A percentile compares a stretch with the other conserved stretches of the same genome.
Evolutionary conservation across 1,284 basidiomycete species (phyloP).

Genomic region (Anthracocystis panici-leucophaei): DNA sequence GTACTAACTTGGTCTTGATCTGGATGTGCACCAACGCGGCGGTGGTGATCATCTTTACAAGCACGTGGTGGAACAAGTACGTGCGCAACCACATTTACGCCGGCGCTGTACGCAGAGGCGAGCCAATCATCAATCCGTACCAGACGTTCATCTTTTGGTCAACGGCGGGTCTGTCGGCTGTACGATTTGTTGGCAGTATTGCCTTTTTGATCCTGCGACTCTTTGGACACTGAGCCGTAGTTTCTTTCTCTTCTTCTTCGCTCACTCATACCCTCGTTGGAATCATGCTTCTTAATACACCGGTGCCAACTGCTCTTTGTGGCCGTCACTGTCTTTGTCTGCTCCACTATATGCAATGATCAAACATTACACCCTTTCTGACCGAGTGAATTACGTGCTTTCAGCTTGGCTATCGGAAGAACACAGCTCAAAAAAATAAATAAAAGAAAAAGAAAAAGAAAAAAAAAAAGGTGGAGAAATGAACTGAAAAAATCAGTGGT

Average conservation of each 20-base stretch:
- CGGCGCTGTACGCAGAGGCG: slow-evolving; percentile 21
- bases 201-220: slow-evolving; percentile 48
- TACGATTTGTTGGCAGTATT: slow-evolving; percentile 50
- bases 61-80: slow-evolving; percentile 48
- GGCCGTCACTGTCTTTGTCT: neutral
- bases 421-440: too few relatives aligned
- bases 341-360: neutral
- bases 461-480: slow-evolving; percentile 9
- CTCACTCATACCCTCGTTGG: neutral
- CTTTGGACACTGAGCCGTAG: slow-evolving; percentile 41
- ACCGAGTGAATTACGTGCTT: too few relatives aligned
- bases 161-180: slow-evolving; percentile 51
- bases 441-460: neutral
- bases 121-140: slow-evolving; percentile 49
- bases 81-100: slow-evolving; percentile 41
- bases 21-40: slow-evolving; percentile 74
- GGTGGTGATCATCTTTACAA: slow-evolving; percentile 59
- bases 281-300: neutral
- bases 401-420: too few relatives aligned
- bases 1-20: slow-evolving; percentile 89
- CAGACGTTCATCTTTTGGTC: slow-evolving; percentile 50
- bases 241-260: neutral
- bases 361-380: too few relatives aligned
- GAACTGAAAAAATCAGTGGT: neutral
- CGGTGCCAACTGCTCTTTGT: neutral